Base-by-base conservation (phyloP, 768 basidiomycete species). In the Collybia mongolica region DNA sequence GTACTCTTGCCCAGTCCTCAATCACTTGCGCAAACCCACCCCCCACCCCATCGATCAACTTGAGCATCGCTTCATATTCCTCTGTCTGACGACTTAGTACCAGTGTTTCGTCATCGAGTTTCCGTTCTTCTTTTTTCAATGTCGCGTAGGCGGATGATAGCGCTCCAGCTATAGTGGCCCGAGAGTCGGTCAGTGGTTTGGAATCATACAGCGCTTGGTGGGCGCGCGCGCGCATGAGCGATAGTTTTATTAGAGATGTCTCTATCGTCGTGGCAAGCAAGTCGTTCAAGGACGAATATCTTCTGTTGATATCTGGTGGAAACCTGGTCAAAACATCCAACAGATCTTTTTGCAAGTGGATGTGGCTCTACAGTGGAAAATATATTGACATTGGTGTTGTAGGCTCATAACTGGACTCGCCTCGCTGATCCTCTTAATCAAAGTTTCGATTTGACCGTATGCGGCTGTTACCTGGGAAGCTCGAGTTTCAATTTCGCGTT, bases 1-100 rank as follows among this genome's bases (percentile, higher is more conserved):
- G 70, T 9, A 80, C 72, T 37, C 68, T 64, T 5, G 73, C 65
- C 72, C 74, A 78, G 51, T 81, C 80, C 39, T 72, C 66, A 8
- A 79, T 68, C 15, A 80, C 61, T 58, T 80, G 77, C 41, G 59
- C 63, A 53, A 75, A 80, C 32, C 75, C 74, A 3, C 65, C 65
- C 9, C 59, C 54, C 7, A 56, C 60, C 2, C 74, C 74, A 26
- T 79, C 77, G 4, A 78, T 71, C 22, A 78, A 49, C 18, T 58
- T 52, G 29, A 80, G 62, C 53, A 79, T 45, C 11, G 57, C 54
- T 51, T 74, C 69, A 50, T 80, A 80, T 48, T 71, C 74, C 23
- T 55, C 61, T 15, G 80, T 48, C 50, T 75, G 70, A 8, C 46
- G 56, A 49, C 78, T 74, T 7, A 81, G 58, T 28, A 43, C 52